Percentiles rank a stretch among this genome's conserved stretches.
Evolutionary conservation across 1,284 basidiomycete genomes (phyloP).

Genomic region (Somion occarium): DNA sequence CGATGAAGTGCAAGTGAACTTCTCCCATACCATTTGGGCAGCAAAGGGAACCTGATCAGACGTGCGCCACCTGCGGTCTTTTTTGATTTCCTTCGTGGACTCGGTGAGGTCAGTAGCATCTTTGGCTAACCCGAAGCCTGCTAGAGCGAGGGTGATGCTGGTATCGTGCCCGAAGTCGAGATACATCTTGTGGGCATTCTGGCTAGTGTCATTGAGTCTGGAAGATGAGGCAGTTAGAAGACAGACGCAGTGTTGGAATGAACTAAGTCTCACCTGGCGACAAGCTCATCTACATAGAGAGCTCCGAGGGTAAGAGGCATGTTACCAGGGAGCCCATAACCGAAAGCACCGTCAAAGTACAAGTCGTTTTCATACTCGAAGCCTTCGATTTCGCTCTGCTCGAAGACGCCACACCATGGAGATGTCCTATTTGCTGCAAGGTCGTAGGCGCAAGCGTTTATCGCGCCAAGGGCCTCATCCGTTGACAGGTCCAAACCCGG

Average conservation of each 20-base stretch:
- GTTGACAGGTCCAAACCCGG: constrained; percentile 29
- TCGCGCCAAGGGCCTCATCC: constrained; percentile 35
- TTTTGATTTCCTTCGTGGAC: constrained; percentile 24
- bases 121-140: constrained; percentile 38
- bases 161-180: constrained; percentile 48
- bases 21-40: constrained; percentile 43
- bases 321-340: constrained; percentile 34
- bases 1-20: constrained; percentile 34
- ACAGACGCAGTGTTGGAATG: no score
- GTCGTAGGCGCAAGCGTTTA: constrained; percentile 44
- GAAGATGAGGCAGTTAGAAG: no score
- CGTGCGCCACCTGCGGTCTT: constrained; percentile 35
- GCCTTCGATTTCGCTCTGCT: constrained; percentile 30
- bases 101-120: constrained; percentile 31
- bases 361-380: constrained; percentile 46
- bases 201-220: constrained; percentile 35
- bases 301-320: constrained; percentile 38
- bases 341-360: constrained; percentile 41
- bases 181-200: constrained; percentile 30
- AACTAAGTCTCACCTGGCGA: constrained; percentile 34
- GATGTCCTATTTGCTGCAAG: constrained; percentile 32
- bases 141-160: constrained; percentile 40
- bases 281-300: constrained; percentile 38
- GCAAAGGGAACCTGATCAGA: constrained; percentile 40
- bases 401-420: constrained; percentile 41